Evolutionary conservation across 331 rosid species (phyloP).

Genomic region (Acacia concinna): DNA sequence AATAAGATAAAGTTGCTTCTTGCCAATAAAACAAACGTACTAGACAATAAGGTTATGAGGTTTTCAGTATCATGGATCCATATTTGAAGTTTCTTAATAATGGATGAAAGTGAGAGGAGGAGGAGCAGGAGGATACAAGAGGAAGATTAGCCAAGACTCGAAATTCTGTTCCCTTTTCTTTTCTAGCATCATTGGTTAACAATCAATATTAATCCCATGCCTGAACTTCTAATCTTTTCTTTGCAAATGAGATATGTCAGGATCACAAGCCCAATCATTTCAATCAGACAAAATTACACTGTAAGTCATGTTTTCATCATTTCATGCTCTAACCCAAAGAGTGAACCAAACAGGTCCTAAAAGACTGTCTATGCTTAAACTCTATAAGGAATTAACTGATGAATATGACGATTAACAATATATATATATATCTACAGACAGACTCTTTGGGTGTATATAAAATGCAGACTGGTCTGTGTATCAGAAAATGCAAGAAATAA

Average conservation of each 20-base stretch:
- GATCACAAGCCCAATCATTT: not conserved
- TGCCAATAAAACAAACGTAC: no score
- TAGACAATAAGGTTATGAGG: no score
- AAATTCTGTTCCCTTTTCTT: not conserved
- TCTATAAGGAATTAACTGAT: not conserved
- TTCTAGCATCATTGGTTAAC: not conserved
- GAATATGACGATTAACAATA: not conserved
- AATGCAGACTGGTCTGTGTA: not conserved
- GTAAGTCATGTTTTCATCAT: not conserved
- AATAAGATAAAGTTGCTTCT: not conserved
- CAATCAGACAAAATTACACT: not conserved
- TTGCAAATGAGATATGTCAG: not conserved
- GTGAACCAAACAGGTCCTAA: not conserved
- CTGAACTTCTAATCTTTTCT: not conserved
- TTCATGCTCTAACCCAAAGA: not conserved
- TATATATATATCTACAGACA: not conserved
- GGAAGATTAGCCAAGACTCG: not conserved
- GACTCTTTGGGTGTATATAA: not conserved
- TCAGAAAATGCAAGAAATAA: not conserved
- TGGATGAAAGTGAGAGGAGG: no score
- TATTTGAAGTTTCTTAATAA: not conserved
- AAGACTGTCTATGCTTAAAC: constrained; percentile 3
- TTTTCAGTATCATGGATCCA: not conserved
- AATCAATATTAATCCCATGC: not conserved
- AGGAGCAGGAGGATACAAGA: not conserved